Base-by-base conservation (phyloP, 2,329 filamentous ascomycete genomes). In the Shiraia bambusicola region DNA sequence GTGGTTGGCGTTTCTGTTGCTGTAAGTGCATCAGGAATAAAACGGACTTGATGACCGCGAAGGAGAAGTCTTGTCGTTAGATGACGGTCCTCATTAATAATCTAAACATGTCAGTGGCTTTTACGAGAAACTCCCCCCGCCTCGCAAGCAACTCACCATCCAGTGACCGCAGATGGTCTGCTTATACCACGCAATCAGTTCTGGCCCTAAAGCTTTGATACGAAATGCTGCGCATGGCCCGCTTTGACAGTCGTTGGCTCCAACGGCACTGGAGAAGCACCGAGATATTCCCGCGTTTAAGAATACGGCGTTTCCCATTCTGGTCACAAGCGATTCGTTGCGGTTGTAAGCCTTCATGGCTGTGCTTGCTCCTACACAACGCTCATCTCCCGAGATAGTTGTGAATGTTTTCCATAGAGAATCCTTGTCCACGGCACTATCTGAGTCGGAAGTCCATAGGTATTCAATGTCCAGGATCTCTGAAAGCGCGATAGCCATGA, bases 51-150 rank as follows among this genome's bases (percentile, higher is more conserved):
- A 59, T 62, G 67, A 6, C 64, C 64, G 26, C 54, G 54, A 3
- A 68, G 50, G 3, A 69, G 55, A 1, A 70, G 52, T 7, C 61
- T 59, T 7, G 67, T 69, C 0, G 66, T 70, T 4, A 70, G 52
- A 38, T 70, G 67, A 7, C 67, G 61, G 40, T 70, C 67, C 42
- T 70, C 67, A 40, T 70, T 70, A 25, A 69, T 59, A 32, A 69
- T 55, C 56, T 54, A 14, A 13, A 14, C 2, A 8, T n/a, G 2
- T 38, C 28, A 36, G 17, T 27, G 15, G 14, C 13, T 14, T 13
- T 31, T 5, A 15, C 7, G 13, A 3, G n/a, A 12, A 6, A 17
- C 6, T 10, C 6, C 26, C 13, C 2, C 24, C 14, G 16, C n/a
- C n/a, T n/a, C n/a, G 28, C 11, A 11, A n/a, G 16, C 14, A 9